Evolutionary conservation across 164 flowering plant species (phyloP).

Genomic region (Nymphaea colorata): DNA sequence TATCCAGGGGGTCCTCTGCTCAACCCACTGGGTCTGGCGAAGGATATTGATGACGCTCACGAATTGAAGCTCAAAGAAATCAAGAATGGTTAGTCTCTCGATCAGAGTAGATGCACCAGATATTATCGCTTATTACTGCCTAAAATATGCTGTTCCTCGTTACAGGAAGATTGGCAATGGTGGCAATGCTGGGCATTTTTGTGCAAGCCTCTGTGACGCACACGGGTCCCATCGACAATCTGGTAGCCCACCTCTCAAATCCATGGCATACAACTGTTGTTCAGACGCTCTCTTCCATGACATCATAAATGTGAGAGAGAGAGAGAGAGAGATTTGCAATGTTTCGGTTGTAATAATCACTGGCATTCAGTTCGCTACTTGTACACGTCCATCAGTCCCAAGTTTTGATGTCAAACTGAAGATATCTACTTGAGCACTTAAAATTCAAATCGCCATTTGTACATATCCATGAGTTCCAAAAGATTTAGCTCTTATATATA

Average conservation of each 20-base stretch:
- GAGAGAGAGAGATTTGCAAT: too few species aligned
- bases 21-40: conserved; percentile 86
- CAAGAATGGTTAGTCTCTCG: conserved; percentile 53
- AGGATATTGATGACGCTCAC: conserved; percentile 50
- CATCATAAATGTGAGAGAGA: neutral
- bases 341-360: too few species aligned
- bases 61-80: conserved; percentile 90
- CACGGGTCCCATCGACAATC: conserved; percentile 71
- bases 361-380: too few species aligned
- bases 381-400: too few species aligned
- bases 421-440: too few species aligned
- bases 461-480: too few species aligned
- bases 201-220: conserved; percentile 82
- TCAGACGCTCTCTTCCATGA: conserved; percentile 37
- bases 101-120: neutral
- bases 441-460: too few species aligned
- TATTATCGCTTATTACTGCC: neutral
- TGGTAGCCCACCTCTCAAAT: conserved; percentile 61
- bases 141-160: neutral
- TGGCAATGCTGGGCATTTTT: conserved; percentile 79
- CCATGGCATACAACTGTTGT: conserved; percentile 83
- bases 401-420: too few species aligned
- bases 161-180: conserved; percentile 84
- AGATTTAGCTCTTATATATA: too few species aligned
- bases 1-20: conserved; percentile 89